A percentile compares a stretch with the other conserved stretches of the same genome.
Evolutionary conservation across 805 yeast species (phyloP).

Genomic region (Barnettozyma pratensis): DNA sequence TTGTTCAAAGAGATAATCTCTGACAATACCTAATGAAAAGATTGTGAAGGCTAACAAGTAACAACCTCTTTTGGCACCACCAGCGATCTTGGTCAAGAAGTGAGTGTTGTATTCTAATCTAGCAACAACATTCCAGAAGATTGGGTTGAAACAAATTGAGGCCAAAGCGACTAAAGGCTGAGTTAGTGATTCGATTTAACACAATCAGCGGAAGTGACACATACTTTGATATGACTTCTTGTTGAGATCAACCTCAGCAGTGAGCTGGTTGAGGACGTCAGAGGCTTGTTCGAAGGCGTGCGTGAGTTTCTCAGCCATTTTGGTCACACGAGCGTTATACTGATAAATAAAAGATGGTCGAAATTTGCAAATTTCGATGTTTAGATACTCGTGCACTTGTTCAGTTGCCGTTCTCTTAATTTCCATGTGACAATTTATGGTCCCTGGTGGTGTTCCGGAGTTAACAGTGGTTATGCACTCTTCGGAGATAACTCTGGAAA

Average conservation of each 20-base stretch:
- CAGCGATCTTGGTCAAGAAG: constrained; percentile 66
- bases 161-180: constrained; percentile 40
- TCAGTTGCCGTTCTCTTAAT: neutral
- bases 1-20: constrained; percentile 70
- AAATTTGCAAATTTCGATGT: neutral
- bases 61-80: constrained; percentile 72
- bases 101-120: constrained; percentile 76
- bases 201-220: constrained; percentile 5
- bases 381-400: neutral
- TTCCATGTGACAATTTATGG: constrained; percentile 5
- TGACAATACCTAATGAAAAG: constrained; percentile 74
- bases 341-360: neutral
- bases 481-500: neutral
- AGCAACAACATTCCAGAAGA: constrained; percentile 93
- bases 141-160: constrained; percentile 84
- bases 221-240: constrained; percentile 18
- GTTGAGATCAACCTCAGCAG: constrained; percentile 20
- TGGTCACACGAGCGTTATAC: neutral
- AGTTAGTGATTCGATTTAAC: too few species aligned
- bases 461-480: neutral
- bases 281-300: constrained; percentile 9
- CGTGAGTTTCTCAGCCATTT: constrained; percentile 8
- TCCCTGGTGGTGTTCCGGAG: too few species aligned
- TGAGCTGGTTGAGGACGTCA: constrained; percentile 19
- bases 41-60: constrained; percentile 78